Evolutionary conservation across 495 filamentous ascomycete genomes (phyloP).

Genomic region (Penicillium manginii): DNA sequence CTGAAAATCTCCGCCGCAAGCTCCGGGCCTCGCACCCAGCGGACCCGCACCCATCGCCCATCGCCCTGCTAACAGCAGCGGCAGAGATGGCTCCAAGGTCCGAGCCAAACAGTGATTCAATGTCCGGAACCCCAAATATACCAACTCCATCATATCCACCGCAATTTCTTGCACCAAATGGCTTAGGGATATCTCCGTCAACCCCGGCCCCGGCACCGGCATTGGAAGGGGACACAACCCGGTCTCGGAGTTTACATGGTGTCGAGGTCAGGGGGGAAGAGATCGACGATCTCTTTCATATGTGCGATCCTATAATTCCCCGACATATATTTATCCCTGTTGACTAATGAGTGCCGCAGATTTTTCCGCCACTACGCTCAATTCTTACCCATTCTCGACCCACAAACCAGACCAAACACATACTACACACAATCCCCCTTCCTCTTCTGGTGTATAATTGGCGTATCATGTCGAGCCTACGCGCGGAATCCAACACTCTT

Average conservation of each 20-base stretch:
- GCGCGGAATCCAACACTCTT: constrained; percentile 47
- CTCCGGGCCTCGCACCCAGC: constrained; percentile 29
- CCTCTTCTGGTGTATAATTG: constrained; percentile 55
- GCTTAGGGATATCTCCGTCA: constrained; percentile 2
- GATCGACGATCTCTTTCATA: constrained; percentile 42
- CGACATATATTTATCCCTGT: background rate
- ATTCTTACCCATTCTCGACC: constrained; percentile 51
- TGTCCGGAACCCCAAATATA: constrained; percentile 16
- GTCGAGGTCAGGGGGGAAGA: constrained; percentile 33
- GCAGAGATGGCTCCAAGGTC: constrained; percentile 31
- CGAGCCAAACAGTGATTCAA: constrained; percentile 3
- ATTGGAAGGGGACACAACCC: constrained; percentile 21
- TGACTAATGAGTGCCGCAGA: constrained; percentile 29
- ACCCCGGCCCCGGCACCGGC: constrained; percentile 14
- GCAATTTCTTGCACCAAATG: constrained; percentile 19
- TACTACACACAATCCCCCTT: constrained; percentile 50
- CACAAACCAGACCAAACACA: constrained; percentile 40
- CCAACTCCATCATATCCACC: constrained; percentile 21
- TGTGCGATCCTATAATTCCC: constrained; percentile 23
- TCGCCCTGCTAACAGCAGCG: constrained; percentile 34
- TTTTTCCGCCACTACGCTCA: constrained; percentile 51
- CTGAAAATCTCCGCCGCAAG: constrained; percentile 40
- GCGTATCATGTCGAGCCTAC: constrained; percentile 43
- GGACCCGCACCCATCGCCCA: constrained; percentile 31
- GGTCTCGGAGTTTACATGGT: constrained; percentile 34